These are phyloP conservation scores for Arabidopsis thaliana DNA, from an alignment of 345 rosid genomes.

Conservation along the genomic window DNA sequence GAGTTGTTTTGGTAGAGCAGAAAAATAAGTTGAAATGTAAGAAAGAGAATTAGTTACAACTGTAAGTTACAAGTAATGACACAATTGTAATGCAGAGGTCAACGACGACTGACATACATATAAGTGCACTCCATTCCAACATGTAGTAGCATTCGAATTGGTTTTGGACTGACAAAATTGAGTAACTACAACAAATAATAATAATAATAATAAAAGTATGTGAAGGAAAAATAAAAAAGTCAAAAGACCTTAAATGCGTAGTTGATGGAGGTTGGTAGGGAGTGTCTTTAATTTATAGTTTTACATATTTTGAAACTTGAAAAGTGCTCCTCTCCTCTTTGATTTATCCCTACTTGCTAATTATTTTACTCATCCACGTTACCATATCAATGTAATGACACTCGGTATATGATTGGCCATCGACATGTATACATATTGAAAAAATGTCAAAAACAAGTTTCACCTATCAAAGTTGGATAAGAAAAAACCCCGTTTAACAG, in stretches of 20 bases:
- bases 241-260: slow-evolving; percentile 40
- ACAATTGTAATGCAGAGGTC: slow-evolving; percentile 35
- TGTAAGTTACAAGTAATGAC: slow-evolving; percentile 16
- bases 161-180: slow-evolving; percentile 32
- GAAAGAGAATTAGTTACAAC: slow-evolving; percentile 33
- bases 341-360: too few relatives aligned
- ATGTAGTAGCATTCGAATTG: slow-evolving; percentile 32
- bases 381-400: too few relatives aligned
- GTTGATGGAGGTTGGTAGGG: slow-evolving; percentile 41
- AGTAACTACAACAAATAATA: slow-evolving; percentile 9
- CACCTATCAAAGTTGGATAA: too few relatives aligned
- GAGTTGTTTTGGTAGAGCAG: slow-evolving; percentile 29
- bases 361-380: too few relatives aligned
- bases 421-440: too few relatives aligned
- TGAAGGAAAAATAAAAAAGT: neutral
- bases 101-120: slow-evolving; percentile 36
- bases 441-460: too few relatives aligned
- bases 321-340: neutral
- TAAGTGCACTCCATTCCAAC: slow-evolving; percentile 29
- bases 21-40: slow-evolving; percentile 27
- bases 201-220: neutral
- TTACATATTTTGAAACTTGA: slow-evolving; percentile 28
- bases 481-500: too few relatives aligned
- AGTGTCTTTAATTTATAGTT: slow-evolving; percentile 27
- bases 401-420: too few relatives aligned